Conservation (phyloP, 2,329 filamentous ascomycete genomes). For the Sporothrix variecibatus region DNA sequence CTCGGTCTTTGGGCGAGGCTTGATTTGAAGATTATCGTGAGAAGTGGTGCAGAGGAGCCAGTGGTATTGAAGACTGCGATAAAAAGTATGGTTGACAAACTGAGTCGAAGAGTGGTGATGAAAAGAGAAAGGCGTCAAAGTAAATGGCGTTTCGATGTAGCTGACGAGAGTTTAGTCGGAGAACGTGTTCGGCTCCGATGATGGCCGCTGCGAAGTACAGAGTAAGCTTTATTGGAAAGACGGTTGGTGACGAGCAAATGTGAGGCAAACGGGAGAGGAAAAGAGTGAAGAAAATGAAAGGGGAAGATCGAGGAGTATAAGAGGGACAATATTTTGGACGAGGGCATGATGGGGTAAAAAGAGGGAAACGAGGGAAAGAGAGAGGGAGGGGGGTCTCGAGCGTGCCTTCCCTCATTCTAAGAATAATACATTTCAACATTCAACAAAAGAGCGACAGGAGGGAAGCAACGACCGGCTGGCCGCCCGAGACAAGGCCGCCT, state of each 20-base stretch:
- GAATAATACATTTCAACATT: slow-evolving; percentile 7
- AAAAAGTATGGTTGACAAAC: background rate
- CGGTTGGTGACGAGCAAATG: background rate
- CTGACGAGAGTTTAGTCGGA: background rate
- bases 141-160: background rate
- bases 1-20: background rate
- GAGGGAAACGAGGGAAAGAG: slow-evolving; percentile 2
- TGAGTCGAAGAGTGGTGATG: background rate
- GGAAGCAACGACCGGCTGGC: slow-evolving; percentile 3
- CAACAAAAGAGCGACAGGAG: background rate
- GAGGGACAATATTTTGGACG: background rate
- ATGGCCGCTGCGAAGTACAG: background rate
- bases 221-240: background rate
- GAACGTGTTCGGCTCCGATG: background rate
- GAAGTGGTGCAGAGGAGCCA: background rate
- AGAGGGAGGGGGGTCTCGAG: background rate
- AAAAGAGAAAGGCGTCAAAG: background rate
- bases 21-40: background rate
- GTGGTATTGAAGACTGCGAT: background rate
- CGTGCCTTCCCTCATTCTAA: background rate
- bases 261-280: background rate
- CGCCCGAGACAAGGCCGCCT: slow-evolving; percentile 7
- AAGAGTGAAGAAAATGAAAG: background rate
- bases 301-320: background rate
- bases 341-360: background rate